Percentiles rank a stretch among this genome's conserved stretches.
These are phyloP conservation scores for Fomes fomentarius DNA, from an alignment of 1,284 basidiomycete genomes.

Conservation along the genomic window DNA sequence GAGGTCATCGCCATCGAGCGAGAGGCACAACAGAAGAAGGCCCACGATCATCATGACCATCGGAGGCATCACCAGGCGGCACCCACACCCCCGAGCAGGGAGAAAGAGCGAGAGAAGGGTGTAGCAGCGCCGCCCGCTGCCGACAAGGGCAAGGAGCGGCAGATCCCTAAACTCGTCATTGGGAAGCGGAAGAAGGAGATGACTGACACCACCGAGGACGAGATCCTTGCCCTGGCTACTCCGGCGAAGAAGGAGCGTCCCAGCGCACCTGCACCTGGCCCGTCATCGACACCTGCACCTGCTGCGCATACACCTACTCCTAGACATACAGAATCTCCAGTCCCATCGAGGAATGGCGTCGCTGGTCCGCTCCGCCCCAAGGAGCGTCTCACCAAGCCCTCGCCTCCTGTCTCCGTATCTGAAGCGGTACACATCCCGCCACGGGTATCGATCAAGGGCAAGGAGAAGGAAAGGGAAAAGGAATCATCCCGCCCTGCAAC, in stretches of 20 bases:
- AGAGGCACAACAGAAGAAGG: slow-evolving; percentile 57
- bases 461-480: slow-evolving; percentile 60
- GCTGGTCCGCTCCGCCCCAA: slow-evolving; percentile 21
- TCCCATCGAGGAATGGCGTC: slow-evolving; percentile 21
- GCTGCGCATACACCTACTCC: slow-evolving; percentile 13
- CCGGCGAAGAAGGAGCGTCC: slow-evolving; percentile 66
- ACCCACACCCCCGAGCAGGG: slow-evolving; percentile 18
- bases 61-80: not conserved
- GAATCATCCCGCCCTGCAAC: slow-evolving; percentile 28
- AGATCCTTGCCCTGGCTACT: slow-evolving; percentile 60
- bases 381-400: slow-evolving; percentile 41
- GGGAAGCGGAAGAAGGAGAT: slow-evolving; percentile 62
- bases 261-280: slow-evolving; percentile 28
- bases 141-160: slow-evolving; percentile 36
- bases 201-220: slow-evolving; percentile 43
- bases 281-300: slow-evolving; percentile 22
- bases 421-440: slow-evolving; percentile 30
- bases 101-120: slow-evolving; percentile 22
- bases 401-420: slow-evolving; percentile 29
- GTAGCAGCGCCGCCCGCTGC: slow-evolving; percentile 14
- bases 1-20: slow-evolving; percentile 81
- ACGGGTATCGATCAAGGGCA: slow-evolving; percentile 56
- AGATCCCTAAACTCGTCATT: slow-evolving; percentile 34
- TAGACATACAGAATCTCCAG: slow-evolving; percentile 15
- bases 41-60: slow-evolving; percentile 26